Evolutionary conservation across 306 rosid genomes (phyloP).

Genomic region (Argentina anserina): DNA sequence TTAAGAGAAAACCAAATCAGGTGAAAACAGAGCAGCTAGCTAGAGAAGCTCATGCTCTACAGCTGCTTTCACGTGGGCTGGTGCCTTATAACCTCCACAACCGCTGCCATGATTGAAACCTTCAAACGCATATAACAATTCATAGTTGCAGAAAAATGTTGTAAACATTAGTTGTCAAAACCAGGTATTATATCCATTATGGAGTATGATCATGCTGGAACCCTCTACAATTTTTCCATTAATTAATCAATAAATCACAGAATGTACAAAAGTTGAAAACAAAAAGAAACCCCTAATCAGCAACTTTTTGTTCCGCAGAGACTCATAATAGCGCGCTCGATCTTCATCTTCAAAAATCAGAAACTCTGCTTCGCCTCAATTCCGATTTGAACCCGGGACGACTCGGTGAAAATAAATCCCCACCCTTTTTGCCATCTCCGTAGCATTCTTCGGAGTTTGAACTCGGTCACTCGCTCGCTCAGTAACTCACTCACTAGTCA

Average conservation of each 20-base stretch:
- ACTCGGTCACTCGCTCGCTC: slow-evolving; percentile 15
- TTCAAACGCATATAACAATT: neutral
- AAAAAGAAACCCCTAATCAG: neutral
- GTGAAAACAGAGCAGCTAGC: slow-evolving; percentile 32
- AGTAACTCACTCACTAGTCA: neutral
- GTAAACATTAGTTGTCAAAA: slow-evolving; percentile 7
- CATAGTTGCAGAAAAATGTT: neutral
- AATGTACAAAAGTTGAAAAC: slow-evolving; percentile 26
- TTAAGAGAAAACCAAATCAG: slow-evolving; percentile 33
- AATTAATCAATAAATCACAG: slow-evolving; percentile 35
- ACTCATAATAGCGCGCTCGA: neutral
- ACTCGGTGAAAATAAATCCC: slow-evolving; percentile 44
- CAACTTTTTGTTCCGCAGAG: slow-evolving; percentile 5
- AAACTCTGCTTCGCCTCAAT: slow-evolving; percentile 24
- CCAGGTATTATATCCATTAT: slow-evolving; percentile 4
- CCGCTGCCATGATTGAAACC: slow-evolving; percentile 35
- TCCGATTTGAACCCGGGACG: slow-evolving; percentile 76
- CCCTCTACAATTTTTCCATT: slow-evolving; percentile 36
- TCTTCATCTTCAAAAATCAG: slow-evolving; percentile 15
- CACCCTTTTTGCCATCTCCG: slow-evolving; percentile 75
- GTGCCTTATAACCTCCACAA: slow-evolving; percentile 46
- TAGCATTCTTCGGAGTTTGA: slow-evolving; percentile 41
- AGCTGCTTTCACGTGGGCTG: slow-evolving; percentile 49
- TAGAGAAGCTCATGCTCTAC: slow-evolving; percentile 19
- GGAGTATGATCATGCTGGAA: slow-evolving; percentile 17